Conservation (phyloP, 1,139 yeast genomes). For the Yamadazyma jaroonii region DNA sequence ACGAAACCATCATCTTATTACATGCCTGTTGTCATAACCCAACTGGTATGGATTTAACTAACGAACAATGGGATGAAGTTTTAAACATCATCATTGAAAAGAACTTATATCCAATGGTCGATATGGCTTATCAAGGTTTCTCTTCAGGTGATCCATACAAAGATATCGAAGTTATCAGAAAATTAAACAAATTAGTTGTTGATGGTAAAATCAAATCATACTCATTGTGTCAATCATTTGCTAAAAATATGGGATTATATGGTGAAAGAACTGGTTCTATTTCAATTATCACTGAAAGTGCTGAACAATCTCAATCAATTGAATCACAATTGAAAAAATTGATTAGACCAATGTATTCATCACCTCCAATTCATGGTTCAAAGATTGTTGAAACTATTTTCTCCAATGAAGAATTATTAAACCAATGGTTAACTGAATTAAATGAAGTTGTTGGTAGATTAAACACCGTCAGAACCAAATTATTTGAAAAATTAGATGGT, state of each 20-base stretch:
- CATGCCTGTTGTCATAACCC: slow-evolving; percentile 99
- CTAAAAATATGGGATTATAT: slow-evolving; percentile 95
- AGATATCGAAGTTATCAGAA: slow-evolving; percentile 50
- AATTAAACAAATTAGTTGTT: slow-evolving; percentile 47
- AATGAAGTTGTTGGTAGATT: slow-evolving; percentile 75
- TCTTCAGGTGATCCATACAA: slow-evolving; percentile 70
- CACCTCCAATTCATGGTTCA: slow-evolving; percentile 94
- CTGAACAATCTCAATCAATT: slow-evolving; percentile 45
- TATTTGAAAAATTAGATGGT: slow-evolving; percentile 56
- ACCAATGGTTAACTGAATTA: slow-evolving; percentile 79
- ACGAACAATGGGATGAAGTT: slow-evolving; percentile 79
- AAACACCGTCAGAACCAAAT: slow-evolving; percentile 66
- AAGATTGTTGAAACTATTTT: slow-evolving; percentile 79
- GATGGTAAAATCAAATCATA: slow-evolving; percentile 50
- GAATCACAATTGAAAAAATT: slow-evolving; percentile 78
- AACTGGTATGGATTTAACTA: slow-evolving; percentile 84
- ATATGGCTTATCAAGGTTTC: slow-evolving; percentile 96
- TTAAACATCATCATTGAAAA: slow-evolving; percentile 53
- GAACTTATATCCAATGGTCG: slow-evolving; percentile 81
- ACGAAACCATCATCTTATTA: slow-evolving; percentile 66
- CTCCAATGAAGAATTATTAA: slow-evolving; percentile 55
- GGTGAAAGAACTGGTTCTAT: slow-evolving; percentile 96
- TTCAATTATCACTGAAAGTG: slow-evolving; percentile 54
- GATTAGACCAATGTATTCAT: slow-evolving; percentile 85
- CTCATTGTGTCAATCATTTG: slow-evolving; percentile 85